These are phyloP conservation scores for Calocybe gambosa DNA, from an alignment of 1,284 basidiomycete genomes.

Conservation along the genomic window DNA sequence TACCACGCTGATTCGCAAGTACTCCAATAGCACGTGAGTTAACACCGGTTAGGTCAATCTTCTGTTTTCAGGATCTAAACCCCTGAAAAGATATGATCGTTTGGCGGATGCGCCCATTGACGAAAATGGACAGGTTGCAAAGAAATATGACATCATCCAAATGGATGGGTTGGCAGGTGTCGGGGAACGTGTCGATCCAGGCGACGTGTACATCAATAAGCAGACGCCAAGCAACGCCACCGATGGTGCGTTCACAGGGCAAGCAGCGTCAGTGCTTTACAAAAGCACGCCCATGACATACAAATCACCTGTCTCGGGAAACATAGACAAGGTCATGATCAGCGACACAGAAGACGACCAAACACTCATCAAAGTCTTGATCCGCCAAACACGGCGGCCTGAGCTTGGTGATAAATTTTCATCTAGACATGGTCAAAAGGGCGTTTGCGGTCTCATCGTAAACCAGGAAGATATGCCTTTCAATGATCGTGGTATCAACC, in stretches of 20 bases:
- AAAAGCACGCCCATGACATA: slow-evolving; percentile 88
- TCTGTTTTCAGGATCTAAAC: slow-evolving; percentile 3
- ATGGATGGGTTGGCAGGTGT: slow-evolving; percentile 92
- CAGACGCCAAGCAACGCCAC: slow-evolving; percentile 91
- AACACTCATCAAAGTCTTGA: slow-evolving; percentile 97
- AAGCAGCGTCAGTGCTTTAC: slow-evolving; percentile 76
- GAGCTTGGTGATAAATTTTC: slow-evolving; percentile 99
- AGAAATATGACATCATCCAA: slow-evolving; percentile 89
- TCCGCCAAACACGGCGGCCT: slow-evolving; percentile 93
- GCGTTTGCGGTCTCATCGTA: slow-evolving; percentile 97
- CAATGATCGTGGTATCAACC: slow-evolving; percentile 94
- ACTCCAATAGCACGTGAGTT: slow-evolving; percentile 93
- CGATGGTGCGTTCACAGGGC: slow-evolving; percentile 77
- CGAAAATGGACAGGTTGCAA: slow-evolving; percentile 71
- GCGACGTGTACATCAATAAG: slow-evolving; percentile 96
- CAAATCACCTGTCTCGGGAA: slow-evolving; percentile 88
- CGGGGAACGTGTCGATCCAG: slow-evolving; percentile 89
- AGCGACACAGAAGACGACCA: slow-evolving; percentile 95
- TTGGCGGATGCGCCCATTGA: slow-evolving; percentile 88
- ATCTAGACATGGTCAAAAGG: slow-evolving; percentile 97
- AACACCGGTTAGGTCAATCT: background rate
- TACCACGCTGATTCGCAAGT: slow-evolving; percentile 89
- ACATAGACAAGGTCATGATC: slow-evolving; percentile 97
- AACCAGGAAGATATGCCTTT: slow-evolving; percentile 99
- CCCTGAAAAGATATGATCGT: slow-evolving; percentile 71